Conservation (phyloP, 768 basidiomycete genomes). For the Tephrocybe rancida region DNA sequence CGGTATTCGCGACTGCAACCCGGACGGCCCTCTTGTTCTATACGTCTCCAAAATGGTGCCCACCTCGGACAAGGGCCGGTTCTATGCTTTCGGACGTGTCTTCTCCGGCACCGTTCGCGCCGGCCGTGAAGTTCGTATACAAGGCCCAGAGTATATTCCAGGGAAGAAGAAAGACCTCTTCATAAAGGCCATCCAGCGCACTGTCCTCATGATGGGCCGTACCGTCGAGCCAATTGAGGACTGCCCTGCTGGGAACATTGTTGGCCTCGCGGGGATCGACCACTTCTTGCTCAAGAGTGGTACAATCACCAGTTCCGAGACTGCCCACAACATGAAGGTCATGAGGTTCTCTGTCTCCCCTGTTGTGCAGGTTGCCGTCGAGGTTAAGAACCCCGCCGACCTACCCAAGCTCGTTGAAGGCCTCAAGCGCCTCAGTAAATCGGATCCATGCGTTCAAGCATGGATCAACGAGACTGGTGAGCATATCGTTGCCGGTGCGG, state of each 20-base stretch:
- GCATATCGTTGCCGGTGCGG: constrained; percentile 98
- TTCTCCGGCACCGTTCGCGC: constrained; percentile 97
- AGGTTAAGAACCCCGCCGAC: constrained; percentile 99
- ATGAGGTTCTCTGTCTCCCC: constrained; percentile 99
- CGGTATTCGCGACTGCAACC: constrained; percentile 96
- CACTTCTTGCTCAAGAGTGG: constrained; percentile 99
- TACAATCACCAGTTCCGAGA: constrained; percentile 95
- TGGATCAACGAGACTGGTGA: constrained; percentile 91
- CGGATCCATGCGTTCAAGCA: constrained; percentile 97
- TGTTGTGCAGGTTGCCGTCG: constrained; percentile 97
- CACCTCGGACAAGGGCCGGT: constrained; percentile 98
- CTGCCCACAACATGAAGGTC: constrained; percentile 99
- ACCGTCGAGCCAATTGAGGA: constrained; percentile 97
- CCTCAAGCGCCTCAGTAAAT: constrained; percentile 99
- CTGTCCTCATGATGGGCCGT: constrained; percentile 99
- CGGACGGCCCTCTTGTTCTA: constrained; percentile 92
- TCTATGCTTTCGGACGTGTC: constrained; percentile 99
- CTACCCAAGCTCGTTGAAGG: constrained; percentile 99
- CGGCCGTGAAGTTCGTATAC: constrained; percentile 98
- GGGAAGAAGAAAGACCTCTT: constrained; percentile 98
- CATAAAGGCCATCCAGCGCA: constrained; percentile 97
- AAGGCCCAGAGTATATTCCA: constrained; percentile 97
- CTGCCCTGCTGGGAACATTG: constrained; percentile 97
- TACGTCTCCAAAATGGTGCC: constrained; percentile 99
- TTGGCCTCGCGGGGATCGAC: constrained; percentile 98